Evolutionary conservation across 2,329 filamentous ascomycete species (phyloP), one percentile per base, ranked within the genome.

Genomic region (Epichloe sibirici): DNA sequence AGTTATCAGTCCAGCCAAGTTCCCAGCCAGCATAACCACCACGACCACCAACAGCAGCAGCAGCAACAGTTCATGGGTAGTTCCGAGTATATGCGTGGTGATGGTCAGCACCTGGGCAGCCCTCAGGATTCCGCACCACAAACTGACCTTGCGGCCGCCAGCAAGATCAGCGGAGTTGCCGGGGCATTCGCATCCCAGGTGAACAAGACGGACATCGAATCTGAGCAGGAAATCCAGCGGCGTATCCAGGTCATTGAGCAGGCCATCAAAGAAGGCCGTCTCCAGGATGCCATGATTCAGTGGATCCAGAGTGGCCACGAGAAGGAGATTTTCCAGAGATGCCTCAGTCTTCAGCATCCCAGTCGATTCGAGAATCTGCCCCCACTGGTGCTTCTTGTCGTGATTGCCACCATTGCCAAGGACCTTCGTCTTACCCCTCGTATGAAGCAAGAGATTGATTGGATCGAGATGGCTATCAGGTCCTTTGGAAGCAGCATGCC

Each of bases 261-360:
- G 48, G 69, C 82, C 44, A 81, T 93, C 68, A 72, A 76, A 38
- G 74, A 77, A 34, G 79, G 78, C 23, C 76, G 78, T 38, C 76
- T 77, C 52, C 82, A 86, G 61, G 76, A 79, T 51, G 83, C 79
- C 43, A 75, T 83, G 63, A 75, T 85, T 53, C 77, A 78, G 55
- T 86, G 82, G 82, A 76, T 86, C 52, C 82, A 86, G 66, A 77
- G 76, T 58, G 76, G 75, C 15, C 74, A 78, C 37, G 77, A 82
- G 62, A 75, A 82, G 54, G 78, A 82, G 55, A 76, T 86, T 49
- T 86, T 85, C 65, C 72, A 76, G 35, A 66, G 66, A 35, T 69
- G 69, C 55, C 59, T 72, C 11, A 66, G 66, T 55, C 62, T 65
- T 4, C 69, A 69, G 51, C 64, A 66, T 4, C 64, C 70, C 0